Base-by-base conservation (phyloP, 2,329 filamentous ascomycete species). In the Nannizziopsis arthrosporioides region DNA sequence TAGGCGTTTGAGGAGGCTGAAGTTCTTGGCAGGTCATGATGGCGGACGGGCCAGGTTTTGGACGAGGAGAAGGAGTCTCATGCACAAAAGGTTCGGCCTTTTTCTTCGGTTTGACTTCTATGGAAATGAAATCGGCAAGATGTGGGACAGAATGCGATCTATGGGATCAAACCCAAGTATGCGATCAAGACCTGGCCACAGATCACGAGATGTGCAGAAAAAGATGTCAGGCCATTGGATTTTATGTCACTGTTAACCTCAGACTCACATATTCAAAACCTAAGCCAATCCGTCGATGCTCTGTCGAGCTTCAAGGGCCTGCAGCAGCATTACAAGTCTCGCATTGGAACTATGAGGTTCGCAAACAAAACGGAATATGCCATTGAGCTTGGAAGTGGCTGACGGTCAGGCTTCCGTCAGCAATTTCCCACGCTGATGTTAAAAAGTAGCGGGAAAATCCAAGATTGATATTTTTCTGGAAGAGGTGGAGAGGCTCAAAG, bases 141-240 rank as follows among this genome's bases (percentile, higher is more conserved):
- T 73, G 44, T 69, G 67, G 63, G 68, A 66, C 31, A 67, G 67
- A 6, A 47, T 58, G 3, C 58, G 58, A 14, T 51, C 56, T 69
- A 63, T 53, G 44, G 53, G 1, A 14, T 36, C 5, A 17, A 22
- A 10, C 30, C 45, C 38, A 47, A 42, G 35, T 12, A 35, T n/a
- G 45, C 45, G 2, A 42, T 47, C 38, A 47, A 9, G 45, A 37
- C 7, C 45, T 47, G 15, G 17, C 17, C 11, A 27, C 31, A 1
- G 41, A 35, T 39, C 41, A 47, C n/a, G 38, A 47, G 1, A 36
- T n/a, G 36, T n/a, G 37, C 45, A 6, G 8, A 17, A 3, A 48
- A 53, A 18, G 57, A 60, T 14, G 48, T 67, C 12, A 48, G n/a
- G n/a, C 63, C 12, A 53, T 62, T 10, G 64, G 64, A 5, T 63